Evolutionary conservation across 768 basidiomycete species (phyloP), one percentile per base, ranked within the genome.

Genomic region (Calvatia gigantea): DNA sequence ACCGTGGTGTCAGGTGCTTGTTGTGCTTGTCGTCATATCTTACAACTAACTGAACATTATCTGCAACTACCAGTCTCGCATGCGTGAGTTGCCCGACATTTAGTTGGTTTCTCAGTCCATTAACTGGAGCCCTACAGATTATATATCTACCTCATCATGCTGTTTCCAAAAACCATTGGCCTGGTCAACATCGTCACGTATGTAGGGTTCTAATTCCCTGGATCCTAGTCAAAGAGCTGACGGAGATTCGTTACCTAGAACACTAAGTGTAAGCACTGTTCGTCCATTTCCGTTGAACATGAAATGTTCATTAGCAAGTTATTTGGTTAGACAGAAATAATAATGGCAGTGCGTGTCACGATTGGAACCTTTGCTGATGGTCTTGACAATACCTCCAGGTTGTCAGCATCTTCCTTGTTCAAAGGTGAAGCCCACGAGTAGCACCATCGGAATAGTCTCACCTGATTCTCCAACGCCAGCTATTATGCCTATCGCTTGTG

Each of bases 111-210:
- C n/a, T 17, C 25, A 7, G n/a, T n/a, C n/a, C n/a, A 27, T 31
- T 41, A 9, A 51, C 39, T 31, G 38, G n/a, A n/a, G 41, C 14
- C 27, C 23, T 23, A 12, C 41, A 68, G 67, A n/a, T 43, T 65
- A 23, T 68, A 66, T 46, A 57, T 58, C 38, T 67, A 67, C 46
- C 60, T 68, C 23, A 58, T 68, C 21, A 29, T 55, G 23, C 50
- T 62, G 29, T 68, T 65, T 47, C 65, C 67, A 7, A 57, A 57
- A 19, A 61, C 64, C 37, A 47, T 58, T 31, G 62, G 61, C 37
- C 54, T 67, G 27, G 48, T 57, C 25, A 41, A 62, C 44, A 61
- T 64, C 23, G 65, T 61, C 19, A 44, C 55, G 64, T 62, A 59
- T 31, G 60, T 58, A 5, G 17, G 1, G 19, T 44, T 45, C 8